Percentiles rank a stretch among this genome's conserved stretches.
phyloP scores from a whole-genome alignment of 2,329 filamentous ascomycete genomes.

The Penicillium fuscoglaucum region DNA sequence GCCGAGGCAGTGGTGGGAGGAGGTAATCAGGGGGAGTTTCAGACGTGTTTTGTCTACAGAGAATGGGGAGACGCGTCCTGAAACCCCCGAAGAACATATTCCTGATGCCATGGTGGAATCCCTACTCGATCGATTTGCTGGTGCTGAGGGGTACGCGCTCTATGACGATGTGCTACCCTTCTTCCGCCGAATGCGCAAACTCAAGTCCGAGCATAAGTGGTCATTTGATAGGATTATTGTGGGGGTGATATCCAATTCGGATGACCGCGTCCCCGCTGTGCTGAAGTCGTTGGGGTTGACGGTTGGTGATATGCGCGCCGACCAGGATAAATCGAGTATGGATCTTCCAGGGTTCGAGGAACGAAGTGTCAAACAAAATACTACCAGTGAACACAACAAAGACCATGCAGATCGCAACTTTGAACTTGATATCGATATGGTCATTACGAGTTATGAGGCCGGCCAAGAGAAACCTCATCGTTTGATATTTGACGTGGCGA shows the following conservation, averaged over 20 bases:
- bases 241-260: slow-evolving; percentile 50
- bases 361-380: neutral
- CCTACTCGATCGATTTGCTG: slow-evolving; percentile 43
- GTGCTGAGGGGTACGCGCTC: slow-evolving; percentile 42
- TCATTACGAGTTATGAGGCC: slow-evolving; percentile 50
- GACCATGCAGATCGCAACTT: neutral
- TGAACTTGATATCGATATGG: slow-evolving; percentile 42
- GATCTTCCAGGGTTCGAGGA: slow-evolving; percentile 30
- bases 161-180: slow-evolving; percentile 44
- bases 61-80: neutral
- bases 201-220: slow-evolving; percentile 7
- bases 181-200: slow-evolving; percentile 33
- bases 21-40: slow-evolving; percentile 44
- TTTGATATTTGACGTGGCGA: slow-evolving; percentile 43
- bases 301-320: slow-evolving; percentile 38
- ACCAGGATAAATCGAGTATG: slow-evolving; percentile 32
- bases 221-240: slow-evolving; percentile 40
- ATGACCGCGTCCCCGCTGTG: slow-evolving; percentile 45
- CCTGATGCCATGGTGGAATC: slow-evolving; percentile 36
- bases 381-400: neutral
- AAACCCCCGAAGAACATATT: slow-evolving; percentile 17
- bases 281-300: slow-evolving; percentile 41
- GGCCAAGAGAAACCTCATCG: slow-evolving; percentile 46
- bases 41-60: slow-evolving; percentile 19
- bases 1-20: slow-evolving; percentile 48